Percentiles rank a stretch among this genome's conserved stretches.
Conservation (phyloP, 2,329 filamentous ascomycete species). For the Ophiocordyceps camponoti-leonardi region DNA sequence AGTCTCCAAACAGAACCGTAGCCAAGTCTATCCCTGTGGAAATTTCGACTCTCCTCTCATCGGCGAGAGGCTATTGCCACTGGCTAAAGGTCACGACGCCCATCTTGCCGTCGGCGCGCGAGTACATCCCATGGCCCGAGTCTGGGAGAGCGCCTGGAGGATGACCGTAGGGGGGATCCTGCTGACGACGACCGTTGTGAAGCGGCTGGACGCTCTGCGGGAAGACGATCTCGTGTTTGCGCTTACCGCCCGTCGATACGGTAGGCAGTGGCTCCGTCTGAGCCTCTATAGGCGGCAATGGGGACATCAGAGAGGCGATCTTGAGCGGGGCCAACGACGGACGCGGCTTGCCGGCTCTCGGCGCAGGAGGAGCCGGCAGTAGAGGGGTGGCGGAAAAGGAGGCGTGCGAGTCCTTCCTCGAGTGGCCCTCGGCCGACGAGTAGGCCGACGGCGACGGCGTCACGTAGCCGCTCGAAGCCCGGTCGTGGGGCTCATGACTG, state of each 20-base stretch:
- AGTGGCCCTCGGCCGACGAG: conserved; percentile 10
- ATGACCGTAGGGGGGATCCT: conserved; percentile 14
- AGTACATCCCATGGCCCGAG: conserved; percentile 14
- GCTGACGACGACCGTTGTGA: conserved; percentile 19
- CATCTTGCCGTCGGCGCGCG: conserved; percentile 17
- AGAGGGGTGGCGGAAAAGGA: conserved; percentile 12
- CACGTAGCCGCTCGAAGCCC: conserved; percentile 17
- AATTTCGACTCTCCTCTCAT: too few species aligned
- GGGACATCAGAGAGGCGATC: conserved; percentile 17
- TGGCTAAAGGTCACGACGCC: conserved; percentile 14
- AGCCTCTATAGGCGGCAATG: conserved; percentile 17
- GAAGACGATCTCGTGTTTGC: conserved; percentile 19
- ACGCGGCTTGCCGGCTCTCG: conserved; percentile 4
- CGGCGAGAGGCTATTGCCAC: conserved; percentile 4
- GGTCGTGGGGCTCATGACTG: conserved; percentile 19
- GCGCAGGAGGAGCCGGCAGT: conserved; percentile 10
- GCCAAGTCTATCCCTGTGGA: too few species aligned
- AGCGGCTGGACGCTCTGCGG: conserved; percentile 13
- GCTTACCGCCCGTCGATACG: conserved; percentile 15
- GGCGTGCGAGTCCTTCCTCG: conserved; percentile 13
- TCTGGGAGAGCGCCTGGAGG: conserved; percentile 11
- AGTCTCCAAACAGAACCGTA: too few species aligned
- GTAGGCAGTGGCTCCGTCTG: conserved; percentile 13
- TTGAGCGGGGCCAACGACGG: conserved; percentile 18
- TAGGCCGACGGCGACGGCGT: conserved; percentile 21